A percentile compares a stretch with the other conserved stretches of the same genome.
These are phyloP conservation scores for Colletotrichum kahawae DNA, from an alignment of 2,329 filamentous ascomycete genomes.

Conservation along the genomic window DNA sequence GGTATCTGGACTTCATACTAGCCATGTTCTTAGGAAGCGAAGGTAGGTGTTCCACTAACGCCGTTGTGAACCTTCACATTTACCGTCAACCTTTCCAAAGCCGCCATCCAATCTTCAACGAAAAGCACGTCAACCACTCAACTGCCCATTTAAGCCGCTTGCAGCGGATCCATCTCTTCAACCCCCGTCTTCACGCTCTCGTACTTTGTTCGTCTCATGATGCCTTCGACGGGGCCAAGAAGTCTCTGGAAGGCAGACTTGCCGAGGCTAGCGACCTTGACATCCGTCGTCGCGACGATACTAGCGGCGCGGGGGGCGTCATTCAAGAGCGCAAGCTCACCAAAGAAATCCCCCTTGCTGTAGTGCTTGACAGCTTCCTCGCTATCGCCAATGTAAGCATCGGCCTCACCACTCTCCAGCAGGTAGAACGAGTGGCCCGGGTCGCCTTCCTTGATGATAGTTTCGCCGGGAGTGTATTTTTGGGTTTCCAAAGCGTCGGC, in stretches of 20 bases:
- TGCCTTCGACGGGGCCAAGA: conserved; percentile 89
- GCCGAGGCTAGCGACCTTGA: conserved; percentile 90
- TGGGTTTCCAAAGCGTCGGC: conserved; percentile 93
- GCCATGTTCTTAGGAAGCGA: conserved; percentile 38
- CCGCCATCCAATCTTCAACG: conserved; percentile 14
- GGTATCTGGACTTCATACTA: conserved; percentile 39
- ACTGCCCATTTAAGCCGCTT: conserved; percentile 34
- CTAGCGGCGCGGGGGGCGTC: conserved; percentile 93
- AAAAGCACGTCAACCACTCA: background rate
- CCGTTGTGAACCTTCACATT: conserved; percentile 16
- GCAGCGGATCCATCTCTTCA: conserved; percentile 71
- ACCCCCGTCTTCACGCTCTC: conserved; percentile 64
- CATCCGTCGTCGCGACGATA: conserved; percentile 81
- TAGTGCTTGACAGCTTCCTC: conserved; percentile 79
- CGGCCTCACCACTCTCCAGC: conserved; percentile 84
- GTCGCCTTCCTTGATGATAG: conserved; percentile 91
- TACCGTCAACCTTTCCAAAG: conserved; percentile 5
- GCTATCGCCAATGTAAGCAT: conserved; percentile 80
- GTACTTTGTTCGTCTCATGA: conserved; percentile 83
- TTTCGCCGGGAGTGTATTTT: conserved; percentile 80
- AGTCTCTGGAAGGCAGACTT: conserved; percentile 95
- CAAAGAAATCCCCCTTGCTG: conserved; percentile 94
- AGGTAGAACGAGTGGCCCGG: conserved; percentile 92
- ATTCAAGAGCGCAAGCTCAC: conserved; percentile 90
- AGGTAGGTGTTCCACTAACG: conserved; percentile 33